A percentile compares a stretch with the other conserved stretches of the same genome.
Evolutionary conservation across 2,329 filamentous ascomycete genomes (phyloP).

Genomic region (Paramyrothecium roridum): DNA sequence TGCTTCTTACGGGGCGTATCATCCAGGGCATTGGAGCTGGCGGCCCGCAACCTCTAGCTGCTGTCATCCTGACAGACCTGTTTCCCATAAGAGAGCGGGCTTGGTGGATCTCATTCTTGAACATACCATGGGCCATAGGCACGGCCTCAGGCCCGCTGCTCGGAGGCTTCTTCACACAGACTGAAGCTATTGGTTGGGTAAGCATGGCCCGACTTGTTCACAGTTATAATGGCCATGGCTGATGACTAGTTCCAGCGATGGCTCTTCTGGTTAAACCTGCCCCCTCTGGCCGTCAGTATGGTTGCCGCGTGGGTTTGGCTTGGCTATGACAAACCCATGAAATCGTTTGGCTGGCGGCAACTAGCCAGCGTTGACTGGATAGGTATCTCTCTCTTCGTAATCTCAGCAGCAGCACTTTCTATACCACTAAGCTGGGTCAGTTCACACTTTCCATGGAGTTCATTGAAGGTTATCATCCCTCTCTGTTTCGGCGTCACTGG

Average conservation of each 20-base stretch:
- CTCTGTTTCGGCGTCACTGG: constrained; percentile 51
- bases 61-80: constrained; percentile 32
- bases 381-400: constrained; percentile 55
- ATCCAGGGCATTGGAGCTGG: constrained; percentile 34
- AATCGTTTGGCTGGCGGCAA: constrained; percentile 1
- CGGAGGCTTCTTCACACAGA: constrained; percentile 16
- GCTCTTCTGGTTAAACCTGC: constrained; percentile 33
- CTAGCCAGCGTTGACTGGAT: constrained; percentile 53
- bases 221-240: neutral
- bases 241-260: constrained; percentile 20
- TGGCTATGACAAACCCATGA: constrained; percentile 14
- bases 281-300: constrained; percentile 20
- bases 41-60: constrained; percentile 26
- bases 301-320: constrained; percentile 21
- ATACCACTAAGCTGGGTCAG: constrained; percentile 13
- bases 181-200: constrained; percentile 16
- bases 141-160: constrained; percentile 33
- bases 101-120: constrained; percentile 33
- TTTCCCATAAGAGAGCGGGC: constrained; percentile 39
- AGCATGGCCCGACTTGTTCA: neutral
- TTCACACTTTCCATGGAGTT: constrained; percentile 14
- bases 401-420: constrained; percentile 11
- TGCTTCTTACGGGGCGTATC: constrained; percentile 27
- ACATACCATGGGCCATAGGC: constrained; percentile 52
- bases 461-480: constrained; percentile 48